Percentiles rank a stretch among this genome's conserved stretches.
Conservation (phyloP, 371 early-diverging fungal species). For the Capillidium heterosporum region DNA sequence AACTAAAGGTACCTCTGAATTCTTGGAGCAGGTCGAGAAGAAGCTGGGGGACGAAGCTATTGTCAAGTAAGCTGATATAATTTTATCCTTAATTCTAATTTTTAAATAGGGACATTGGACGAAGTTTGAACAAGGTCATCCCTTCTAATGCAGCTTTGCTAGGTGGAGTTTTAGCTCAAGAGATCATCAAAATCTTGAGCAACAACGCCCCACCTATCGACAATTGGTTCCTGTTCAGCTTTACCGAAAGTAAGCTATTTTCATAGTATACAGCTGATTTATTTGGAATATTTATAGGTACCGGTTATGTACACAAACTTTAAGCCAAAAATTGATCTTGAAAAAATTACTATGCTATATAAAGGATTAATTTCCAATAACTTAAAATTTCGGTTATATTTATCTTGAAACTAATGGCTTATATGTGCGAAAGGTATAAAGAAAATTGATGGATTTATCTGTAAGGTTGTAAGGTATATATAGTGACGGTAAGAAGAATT, state of each 20-base stretch:
- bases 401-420: no score
- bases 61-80: not conserved
- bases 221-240: slow-evolving; percentile 66
- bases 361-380: no score
- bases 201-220: slow-evolving; percentile 58
- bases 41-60: not conserved
- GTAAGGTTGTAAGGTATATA: no score
- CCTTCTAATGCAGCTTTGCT: slow-evolving; percentile 62
- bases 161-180: slow-evolving; percentile 79
- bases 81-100: not conserved
- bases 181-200: slow-evolving; percentile 63
- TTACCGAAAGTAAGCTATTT: slow-evolving; percentile 38
- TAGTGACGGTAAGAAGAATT: no score
- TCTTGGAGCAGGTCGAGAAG: not conserved
- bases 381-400: no score
- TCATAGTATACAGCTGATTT: no score
- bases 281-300: no score
- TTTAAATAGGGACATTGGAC: slow-evolving; percentile 16
- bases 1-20: not conserved
- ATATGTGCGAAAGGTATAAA: no score
- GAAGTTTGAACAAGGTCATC: slow-evolving; percentile 33
- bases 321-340: no score
- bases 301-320: no score
- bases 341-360: no score
- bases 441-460: no score